Evolutionary conservation across 768 basidiomycete species (phyloP).

Genomic region (Leccinum rimulosum): DNA sequence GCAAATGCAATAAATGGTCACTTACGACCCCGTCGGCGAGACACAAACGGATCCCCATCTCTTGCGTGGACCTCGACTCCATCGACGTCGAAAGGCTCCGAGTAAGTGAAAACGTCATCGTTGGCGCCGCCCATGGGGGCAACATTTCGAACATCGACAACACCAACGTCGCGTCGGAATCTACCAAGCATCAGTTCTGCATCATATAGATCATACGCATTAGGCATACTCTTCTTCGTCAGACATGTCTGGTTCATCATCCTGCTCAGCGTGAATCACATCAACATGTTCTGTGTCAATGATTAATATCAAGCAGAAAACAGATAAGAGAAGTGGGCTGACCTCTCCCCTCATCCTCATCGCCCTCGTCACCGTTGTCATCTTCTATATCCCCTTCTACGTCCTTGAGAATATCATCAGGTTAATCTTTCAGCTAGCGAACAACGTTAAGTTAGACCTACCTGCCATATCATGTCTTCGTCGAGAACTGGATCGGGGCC

Average conservation of each 20-base stretch:
- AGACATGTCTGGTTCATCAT: constrained; percentile 60
- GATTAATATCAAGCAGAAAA: constrained; percentile 10
- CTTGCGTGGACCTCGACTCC: constrained; percentile 44
- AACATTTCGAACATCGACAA: constrained; percentile 36
- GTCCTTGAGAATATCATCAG: constrained; percentile 37
- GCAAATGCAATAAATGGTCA: not conserved
- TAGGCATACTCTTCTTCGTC: constrained; percentile 62
- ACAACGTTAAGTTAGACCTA: constrained; percentile 25
- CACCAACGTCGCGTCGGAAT: constrained; percentile 39
- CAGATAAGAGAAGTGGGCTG: not conserved
- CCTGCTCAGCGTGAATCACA: constrained; percentile 61
- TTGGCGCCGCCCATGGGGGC: constrained; percentile 28
- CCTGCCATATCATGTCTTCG: constrained; percentile 59
- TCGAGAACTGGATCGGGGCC: constrained; percentile 49
- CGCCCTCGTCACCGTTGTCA: constrained; percentile 61
- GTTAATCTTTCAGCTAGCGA: constrained; percentile 11
- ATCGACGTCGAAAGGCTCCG: constrained; percentile 49
- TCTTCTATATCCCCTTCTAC: constrained; percentile 56
- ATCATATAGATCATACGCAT: not conserved
- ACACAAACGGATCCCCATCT: constrained; percentile 40
- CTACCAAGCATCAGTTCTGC: constrained; percentile 28
- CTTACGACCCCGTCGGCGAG: constrained; percentile 49
- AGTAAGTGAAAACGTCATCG: constrained; percentile 56
- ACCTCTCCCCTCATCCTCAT: constrained; percentile 29
- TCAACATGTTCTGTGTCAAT: constrained; percentile 44